Evolutionary conservation across 192 early-diverging fungal genomes (phyloP), one percentile per base, ranked within the genome.

Genomic region (Coemansia sp.): DNA sequence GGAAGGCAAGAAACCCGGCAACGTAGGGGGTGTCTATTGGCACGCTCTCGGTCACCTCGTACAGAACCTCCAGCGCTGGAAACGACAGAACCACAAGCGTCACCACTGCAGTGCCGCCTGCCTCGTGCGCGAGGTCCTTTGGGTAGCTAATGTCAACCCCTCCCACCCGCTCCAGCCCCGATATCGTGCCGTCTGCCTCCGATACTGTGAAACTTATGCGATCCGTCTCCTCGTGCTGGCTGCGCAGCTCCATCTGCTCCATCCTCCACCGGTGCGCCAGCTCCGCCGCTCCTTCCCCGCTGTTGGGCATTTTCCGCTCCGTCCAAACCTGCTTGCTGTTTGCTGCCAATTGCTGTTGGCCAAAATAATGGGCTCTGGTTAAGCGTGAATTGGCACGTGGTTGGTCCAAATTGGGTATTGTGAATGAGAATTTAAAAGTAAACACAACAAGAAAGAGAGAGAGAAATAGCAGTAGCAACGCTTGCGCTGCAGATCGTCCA

Each of bases 1-100:
- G 88, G 77, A 97, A 95, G 0, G 95, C 96, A n/a, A 98, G 85
- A 75, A 89, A 98, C 1, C 92, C 91, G 1, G 95, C 83, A 50
- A 92, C 90, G 71, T 98, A 98, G 0, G 96, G 96, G 37, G 88
- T 66, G 0, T 71, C 72, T 17, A 98, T 77, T 19, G 75, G 73
- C 6, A 93, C 89, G 17, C 79, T 68, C 14, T 82, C 56, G 40
- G 77, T 82, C n/a, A 85, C 72, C 50, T 80, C 64, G 76, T 96
- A 89, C n/a, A 96, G 74, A 1, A 91, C 69, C 73, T 87, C 55
- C 49, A 93, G 72, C 5, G 74, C 64, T 10, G 95, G 93, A 61
- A 85, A 93, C 7, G 76, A 62, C 19, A 97, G 80, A 5, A 97
- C 84, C 39, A 88, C 85, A 8, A 95, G 69, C 61, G 92, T 90